These are phyloP conservation scores for Sistotremastrum niveocremeum DNA, from an alignment of 768 basidiomycete genomes.

Conservation along the genomic window DNA sequence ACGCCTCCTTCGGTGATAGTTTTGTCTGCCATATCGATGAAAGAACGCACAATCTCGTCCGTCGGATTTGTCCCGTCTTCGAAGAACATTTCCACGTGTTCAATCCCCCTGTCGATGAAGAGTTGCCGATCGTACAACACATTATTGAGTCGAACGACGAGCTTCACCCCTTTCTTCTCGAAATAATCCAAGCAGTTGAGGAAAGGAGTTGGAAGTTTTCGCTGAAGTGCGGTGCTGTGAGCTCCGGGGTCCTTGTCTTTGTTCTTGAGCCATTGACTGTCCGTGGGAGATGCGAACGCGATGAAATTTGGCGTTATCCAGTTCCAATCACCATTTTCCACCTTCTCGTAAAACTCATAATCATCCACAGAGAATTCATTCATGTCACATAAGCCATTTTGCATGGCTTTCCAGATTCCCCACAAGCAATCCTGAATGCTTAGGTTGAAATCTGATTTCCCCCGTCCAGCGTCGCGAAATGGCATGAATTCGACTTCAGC, in stretches of 20 bases:
- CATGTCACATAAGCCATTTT: slow-evolving; percentile 87
- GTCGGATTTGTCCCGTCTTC: slow-evolving; percentile 98
- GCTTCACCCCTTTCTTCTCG: slow-evolving; percentile 70
- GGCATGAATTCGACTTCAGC: slow-evolving; percentile 88
- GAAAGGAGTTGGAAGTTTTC: slow-evolving; percentile 69
- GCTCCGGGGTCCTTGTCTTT: slow-evolving; percentile 36
- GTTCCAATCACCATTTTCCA: slow-evolving; percentile 93
- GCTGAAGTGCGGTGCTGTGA: slow-evolving; percentile 42
- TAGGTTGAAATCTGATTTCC: slow-evolving; percentile 84
- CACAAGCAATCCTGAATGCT: slow-evolving; percentile 86
- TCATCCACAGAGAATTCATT: slow-evolving; percentile 88
- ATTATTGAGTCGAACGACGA: slow-evolving; percentile 90
- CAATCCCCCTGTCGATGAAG: slow-evolving; percentile 75
- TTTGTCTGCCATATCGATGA: slow-evolving; percentile 75
- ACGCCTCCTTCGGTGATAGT: slow-evolving; percentile 67
- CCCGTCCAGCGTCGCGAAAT: slow-evolving; percentile 91
- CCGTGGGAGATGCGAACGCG: slow-evolving; percentile 87
- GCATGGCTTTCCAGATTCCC: slow-evolving; percentile 82
- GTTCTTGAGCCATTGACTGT: slow-evolving; percentile 68
- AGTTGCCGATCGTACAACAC: slow-evolving; percentile 74
- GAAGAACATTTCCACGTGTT: slow-evolving; percentile 88
- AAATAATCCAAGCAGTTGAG: slow-evolving; percentile 91
- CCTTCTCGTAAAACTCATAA: slow-evolving; percentile 91
- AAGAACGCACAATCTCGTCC: slow-evolving; percentile 85
- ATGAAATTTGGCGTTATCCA: slow-evolving; percentile 89